Evolutionary conservation across 202 grass and related monocot species (phyloP), one percentile per base, ranked within the genome.

Genomic region (Carex arenaria): DNA sequence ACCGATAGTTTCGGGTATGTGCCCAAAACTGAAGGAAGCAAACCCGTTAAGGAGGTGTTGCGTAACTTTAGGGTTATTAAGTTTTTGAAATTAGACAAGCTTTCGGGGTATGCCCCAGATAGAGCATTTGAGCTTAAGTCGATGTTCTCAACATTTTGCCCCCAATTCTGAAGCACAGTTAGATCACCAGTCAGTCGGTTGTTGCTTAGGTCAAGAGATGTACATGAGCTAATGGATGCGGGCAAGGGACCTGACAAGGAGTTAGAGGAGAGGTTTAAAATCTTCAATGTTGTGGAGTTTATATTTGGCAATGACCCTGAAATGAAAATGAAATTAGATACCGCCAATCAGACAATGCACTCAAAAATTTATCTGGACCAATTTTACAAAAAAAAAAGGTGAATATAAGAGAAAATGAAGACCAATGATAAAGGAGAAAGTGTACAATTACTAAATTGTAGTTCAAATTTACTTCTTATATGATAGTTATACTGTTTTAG

Each of bases 251-350:
- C 96, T 36, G 89, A 84, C 11, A 99, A 68, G 71, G 89, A 72
- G 89, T 96, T 99, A 59, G 93, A 91, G 65, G 96, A 99, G 63
- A 99, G 91, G 88, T 96, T 99, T 81, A 99, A 82, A 80, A 86
- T 65, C 72, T 90, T 93, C 88, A 99, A 88, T 83, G 96, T 92
- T 3, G 93, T 96, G 26, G 96, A 99, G 79, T 88, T 96, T 83
- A 99, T 89, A 84, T 69, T 42, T 19, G 84, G 83, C 65, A 94
- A 14, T 66, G 84, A 34, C 70, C 96, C 96, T 99, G 88, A 42
- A 92, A 84, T 86, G 87, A 67, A 56, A 69, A 28, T 85, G 30
- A 78, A 78, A 78, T 59, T 78, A 19, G 1, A 74, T 30, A 45
- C 20, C 6, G 3, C 1, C 7, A 54, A 78, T 52, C 43, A 38